Base-by-base conservation (phyloP, 108 stramenopile genomes). In the Fragilaria radians region DNA sequence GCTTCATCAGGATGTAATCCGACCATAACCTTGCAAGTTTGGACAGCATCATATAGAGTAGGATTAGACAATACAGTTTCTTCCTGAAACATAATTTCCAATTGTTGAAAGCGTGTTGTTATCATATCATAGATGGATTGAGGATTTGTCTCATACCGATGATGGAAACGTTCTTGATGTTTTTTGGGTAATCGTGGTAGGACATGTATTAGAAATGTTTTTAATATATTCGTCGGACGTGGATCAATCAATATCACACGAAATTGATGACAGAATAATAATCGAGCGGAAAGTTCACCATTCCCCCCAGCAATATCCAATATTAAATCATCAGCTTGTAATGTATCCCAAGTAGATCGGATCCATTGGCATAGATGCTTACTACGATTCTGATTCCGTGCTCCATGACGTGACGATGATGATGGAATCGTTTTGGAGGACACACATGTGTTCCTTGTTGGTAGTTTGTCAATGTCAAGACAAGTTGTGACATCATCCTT, bases 1-100 rank as follows among this genome's bases (percentile, higher is more conserved):
- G 89, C 87, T 25, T 80, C 87, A 71, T 94, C 93, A 4, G 89
- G 82, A 65, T 94, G 93, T 32, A 94, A 28, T 29, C 89, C 93
- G 34, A 89, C 72, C 17, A 92, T 65, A 7, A 95, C 52, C 25
- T 83, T 76, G 51, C 78, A 61, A 66, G 64, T 53, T 51, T 49
- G 14, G 45, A 83, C 63, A 22, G 70, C 69, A 7, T 61, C 52
- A 5, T 48, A 46, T 29, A 79, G 31, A 25, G 45, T 53, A 4
- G 18, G 19, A 26, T 52, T 24, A 33, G 22, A n/a, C 1, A 5
- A 32, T 24, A 57, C 3, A n/a, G 33, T 59, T 5, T 61, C 22
- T 18, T 70, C 61, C n/a, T 67, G 61, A 79, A 90, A 87, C 30
- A 61, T 75, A 28, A 72, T 81, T 5, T 76, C 79, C 30, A 83